Percentiles rank a stretch among this genome's conserved stretches.
Evolutionary conservation across 2,329 filamentous ascomycete genomes (phyloP).

Genomic region (Penicillium sp.): DNA sequence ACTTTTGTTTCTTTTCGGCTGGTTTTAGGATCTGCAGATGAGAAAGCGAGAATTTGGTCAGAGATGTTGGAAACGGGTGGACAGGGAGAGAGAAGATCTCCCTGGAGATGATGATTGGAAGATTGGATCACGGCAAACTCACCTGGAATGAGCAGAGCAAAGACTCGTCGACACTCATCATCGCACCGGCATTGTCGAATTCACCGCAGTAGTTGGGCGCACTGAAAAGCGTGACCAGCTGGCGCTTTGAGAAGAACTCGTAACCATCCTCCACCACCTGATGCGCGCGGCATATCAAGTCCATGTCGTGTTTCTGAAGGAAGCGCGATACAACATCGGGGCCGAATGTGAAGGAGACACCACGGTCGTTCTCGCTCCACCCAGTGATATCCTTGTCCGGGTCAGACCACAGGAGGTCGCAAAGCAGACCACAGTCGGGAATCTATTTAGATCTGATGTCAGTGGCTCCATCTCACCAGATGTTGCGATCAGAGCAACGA

Average conservation of each 20-base stretch:
- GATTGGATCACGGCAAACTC: slow-evolving; percentile 16
- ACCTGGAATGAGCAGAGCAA: slow-evolving; percentile 99
- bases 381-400: slow-evolving; percentile 99
- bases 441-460: slow-evolving; percentile 60
- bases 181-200: slow-evolving; percentile 97
- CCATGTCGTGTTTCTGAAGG: slow-evolving; percentile 99
- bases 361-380: slow-evolving; percentile 98
- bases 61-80: slow-evolving; percentile 1
- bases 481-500: no score
- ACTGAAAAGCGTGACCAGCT: slow-evolving; percentile 94
- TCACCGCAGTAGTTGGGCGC: slow-evolving; percentile 99
- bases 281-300: slow-evolving; percentile 96
- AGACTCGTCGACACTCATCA: slow-evolving; percentile 99
- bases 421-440: slow-evolving; percentile 93
- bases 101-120: no score
- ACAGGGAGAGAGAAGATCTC: no score
- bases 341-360: slow-evolving; percentile 97
- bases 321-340: slow-evolving; percentile 96
- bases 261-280: slow-evolving; percentile 99
- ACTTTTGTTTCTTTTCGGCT: slow-evolving; percentile 99
- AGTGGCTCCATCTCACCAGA: slow-evolving; percentile 21
- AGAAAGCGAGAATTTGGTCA: slow-evolving; percentile 9
- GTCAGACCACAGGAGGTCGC: slow-evolving; percentile 97
- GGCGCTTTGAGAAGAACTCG: slow-evolving; percentile 98
- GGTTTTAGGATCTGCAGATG: slow-evolving; percentile 82